Base-by-base conservation (phyloP, 345 rosid species). In the Citrus australasica region DNA sequence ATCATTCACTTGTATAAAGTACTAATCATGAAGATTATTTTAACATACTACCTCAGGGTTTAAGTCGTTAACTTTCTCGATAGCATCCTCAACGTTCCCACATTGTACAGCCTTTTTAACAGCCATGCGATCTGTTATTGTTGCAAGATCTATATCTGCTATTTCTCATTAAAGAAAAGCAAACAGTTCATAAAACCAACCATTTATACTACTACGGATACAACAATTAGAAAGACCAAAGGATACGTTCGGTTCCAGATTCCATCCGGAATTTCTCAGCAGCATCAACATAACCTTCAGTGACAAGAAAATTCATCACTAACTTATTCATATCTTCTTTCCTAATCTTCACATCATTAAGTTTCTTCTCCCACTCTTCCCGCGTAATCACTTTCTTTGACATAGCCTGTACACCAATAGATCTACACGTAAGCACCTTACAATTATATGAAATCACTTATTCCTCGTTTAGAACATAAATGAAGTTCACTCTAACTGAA, bases 201-300 rank as follows among this genome's bases (percentile, higher is more conserved):
- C 76, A 9, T 74, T 78, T 7, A 9, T 48, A 28, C 60, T 6
- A 76, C 27, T 55, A 53, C 38, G 38, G 51, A 66, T 79, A 13
- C 37, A 76, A 25, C 0, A 58, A 6, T 1, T 25, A 35, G 67
- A 4, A 67, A 16, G 64, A 25, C 40, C 62, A 10, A 70, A 65
- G 91, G 98, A 94, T 97, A 97, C 98, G 97, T 79, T 90, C 92
- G 14, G 98, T 91, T 83, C 98, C 99, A 76, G 98, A 97, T 76
- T 97, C 99, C 81, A 80, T 90, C 81, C 90, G 89, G 83, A 97
- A 92, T 73, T 92, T 92, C 83, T 92, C 97, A 13, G 98, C 98
- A 61, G 92, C 99, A 71, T 97, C 99, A 16, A 94, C 98, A 81
- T 85, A 97, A 69, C 99, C 98, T 83, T 97, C 99, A 13, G 98